Base-by-base conservation (phyloP, 768 basidiomycete species). In the Phaffia australis region DNA sequence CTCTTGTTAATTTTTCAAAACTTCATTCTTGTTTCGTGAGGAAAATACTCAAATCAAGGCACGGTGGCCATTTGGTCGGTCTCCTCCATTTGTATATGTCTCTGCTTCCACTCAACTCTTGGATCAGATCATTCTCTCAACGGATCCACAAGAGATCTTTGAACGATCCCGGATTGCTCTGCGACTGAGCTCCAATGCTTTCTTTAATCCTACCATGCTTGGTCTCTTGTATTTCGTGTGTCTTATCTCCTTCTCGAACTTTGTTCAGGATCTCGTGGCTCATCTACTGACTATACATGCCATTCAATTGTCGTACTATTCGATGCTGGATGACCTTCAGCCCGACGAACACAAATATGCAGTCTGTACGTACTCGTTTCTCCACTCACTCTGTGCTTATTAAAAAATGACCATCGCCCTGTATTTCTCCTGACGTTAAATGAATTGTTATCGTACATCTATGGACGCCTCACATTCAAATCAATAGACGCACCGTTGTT, bases 301-400 rank as follows among this genome's bases (percentile, higher is more conserved):
- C 15, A 16, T 21, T 18, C 56, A 14, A 16, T 35, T 56, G 15
- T 2, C 46, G 15, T 23, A 8, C 16, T 16, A 8, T 5, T 42
- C 11, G 11, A 42, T 42, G 35, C 16, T 16, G 21, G 52, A n/a
- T 54, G 27, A 54, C n/a, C 16, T 21, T 23, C 64, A 77, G 76
- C 95, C 95, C 25, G 86, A 90, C 23, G 95, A 98, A 74, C 95
- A 98, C 79, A 97, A 88, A 74, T 93, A 91, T 75, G 93, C 93
- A 1, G 90, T 99, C 11, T 98, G 35, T 42, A 42, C 11, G 35
- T 42, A 42, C 35, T 42, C 35, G 35, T n/a, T n/a, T n/a, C n/a
- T n/a, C n/a, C n/a, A n/a, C n/a, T n/a, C n/a, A n/a, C n/a, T n/a
- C n/a, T n/a, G n/a, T n/a, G n/a, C n/a, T n/a, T n/a, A n/a, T n/a